phyloP scores from a whole-genome alignment of 1,284 basidiomycete genomes.

The Melanopsichium pennsylvanicum region DNA sequence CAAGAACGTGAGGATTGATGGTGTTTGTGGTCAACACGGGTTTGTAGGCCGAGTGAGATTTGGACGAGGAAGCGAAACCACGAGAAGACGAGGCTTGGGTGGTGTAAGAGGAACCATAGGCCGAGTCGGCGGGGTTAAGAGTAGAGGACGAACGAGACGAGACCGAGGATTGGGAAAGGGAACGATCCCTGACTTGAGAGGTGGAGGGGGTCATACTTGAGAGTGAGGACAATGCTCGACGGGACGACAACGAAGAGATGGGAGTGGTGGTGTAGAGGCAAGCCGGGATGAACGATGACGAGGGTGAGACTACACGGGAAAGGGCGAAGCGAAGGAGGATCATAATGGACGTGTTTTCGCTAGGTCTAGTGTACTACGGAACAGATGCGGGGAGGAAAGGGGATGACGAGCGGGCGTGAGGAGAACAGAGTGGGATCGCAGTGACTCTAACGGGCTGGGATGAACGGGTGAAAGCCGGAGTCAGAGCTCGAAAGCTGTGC shows the following conservation, averaged over 20 bases:
- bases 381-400: background rate
- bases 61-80: slow-evolving; percentile 36
- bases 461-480: too few relatives aligned
- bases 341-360: slow-evolving; percentile 14
- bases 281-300: slow-evolving; percentile 6
- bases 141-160: slow-evolving; percentile 32
- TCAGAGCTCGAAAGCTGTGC: too few relatives aligned
- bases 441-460: background rate
- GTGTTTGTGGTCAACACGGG: slow-evolving; percentile 59
- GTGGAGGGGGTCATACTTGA: slow-evolving; percentile 16
- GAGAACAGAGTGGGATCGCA: background rate
- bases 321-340: slow-evolving; percentile 30
- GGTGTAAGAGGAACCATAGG: slow-evolving; percentile 35
- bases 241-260: slow-evolving; percentile 1
- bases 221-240: slow-evolving; percentile 14
- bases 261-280: slow-evolving; percentile 1
- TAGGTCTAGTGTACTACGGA: too few relatives aligned
- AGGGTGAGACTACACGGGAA: slow-evolving; percentile 10
- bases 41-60: slow-evolving; percentile 66
- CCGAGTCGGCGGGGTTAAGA: slow-evolving; percentile 13
- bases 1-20: slow-evolving; percentile 81
- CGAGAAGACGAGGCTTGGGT: slow-evolving; percentile 34
- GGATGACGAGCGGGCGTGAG: background rate
- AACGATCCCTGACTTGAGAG: slow-evolving; percentile 7
- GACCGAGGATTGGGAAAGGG: slow-evolving; percentile 19